Evolutionary conservation across 2,329 filamentous ascomycete genomes (phyloP).

Genomic region (Fusarium mangiferae): DNA sequence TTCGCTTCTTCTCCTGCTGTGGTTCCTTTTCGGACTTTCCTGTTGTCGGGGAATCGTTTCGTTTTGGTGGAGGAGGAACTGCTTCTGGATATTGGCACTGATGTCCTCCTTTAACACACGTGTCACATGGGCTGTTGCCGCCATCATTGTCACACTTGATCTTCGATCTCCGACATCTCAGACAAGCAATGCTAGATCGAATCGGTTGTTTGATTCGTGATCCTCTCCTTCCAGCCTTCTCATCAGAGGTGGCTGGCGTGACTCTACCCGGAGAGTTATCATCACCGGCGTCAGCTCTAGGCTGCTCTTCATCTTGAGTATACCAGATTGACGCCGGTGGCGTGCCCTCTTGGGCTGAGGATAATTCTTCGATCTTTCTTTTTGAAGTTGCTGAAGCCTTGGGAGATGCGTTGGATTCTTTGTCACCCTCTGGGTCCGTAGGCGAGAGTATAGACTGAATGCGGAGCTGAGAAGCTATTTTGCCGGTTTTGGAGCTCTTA

Average conservation of each 20-base stretch:
- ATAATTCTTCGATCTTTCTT: slow-evolving; percentile 6
- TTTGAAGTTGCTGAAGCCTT: background rate
- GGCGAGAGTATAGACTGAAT: slow-evolving; percentile 64
- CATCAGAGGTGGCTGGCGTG: slow-evolving; percentile 8
- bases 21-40: background rate
- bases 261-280: background rate
- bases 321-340: background rate
- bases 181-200: slow-evolving; percentile 83
- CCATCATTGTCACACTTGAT: slow-evolving; percentile 88
- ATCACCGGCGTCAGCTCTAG: background rate
- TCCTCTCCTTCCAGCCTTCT: slow-evolving; percentile 26
- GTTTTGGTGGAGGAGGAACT: slow-evolving; percentile 52
- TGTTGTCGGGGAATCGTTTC: slow-evolving; percentile 47
- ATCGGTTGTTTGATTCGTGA: slow-evolving; percentile 59
- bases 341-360: background rate
- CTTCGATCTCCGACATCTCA: slow-evolving; percentile 80
- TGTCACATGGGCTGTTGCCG: slow-evolving; percentile 76
- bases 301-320: background rate
- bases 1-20: slow-evolving; percentile 6
- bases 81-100: slow-evolving; percentile 76
- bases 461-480: slow-evolving; percentile 61
- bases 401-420: slow-evolving; percentile 40
- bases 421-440: slow-evolving; percentile 54
- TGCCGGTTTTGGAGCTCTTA: slow-evolving; percentile 55
- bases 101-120: slow-evolving; percentile 76